A percentile compares a stretch with the other conserved stretches of the same genome.
Conservation (phyloP, 768 basidiomycete genomes). For the Termitomyces sp. region DNA sequence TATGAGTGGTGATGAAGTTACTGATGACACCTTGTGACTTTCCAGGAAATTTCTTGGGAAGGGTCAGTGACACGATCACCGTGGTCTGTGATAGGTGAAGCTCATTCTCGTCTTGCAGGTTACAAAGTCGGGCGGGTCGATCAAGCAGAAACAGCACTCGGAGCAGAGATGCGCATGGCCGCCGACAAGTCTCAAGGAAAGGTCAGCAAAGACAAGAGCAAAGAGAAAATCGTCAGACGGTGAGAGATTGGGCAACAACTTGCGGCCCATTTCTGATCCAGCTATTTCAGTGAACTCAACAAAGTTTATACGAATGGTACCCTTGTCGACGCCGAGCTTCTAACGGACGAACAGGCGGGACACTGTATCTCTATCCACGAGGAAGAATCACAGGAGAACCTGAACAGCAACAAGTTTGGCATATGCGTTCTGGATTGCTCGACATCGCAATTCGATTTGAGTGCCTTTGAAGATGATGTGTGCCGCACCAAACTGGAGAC, state of each 20-base stretch:
- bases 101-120: conserved; percentile 38
- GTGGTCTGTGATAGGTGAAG: not conserved
- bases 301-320: conserved; percentile 98
- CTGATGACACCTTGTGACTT: conserved; percentile 1
- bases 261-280: not conserved
- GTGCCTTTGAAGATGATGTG: conserved; percentile 87
- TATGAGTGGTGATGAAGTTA: not conserved
- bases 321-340: conserved; percentile 83
- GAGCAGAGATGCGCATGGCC: conserved; percentile 92
- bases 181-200: conserved; percentile 62
- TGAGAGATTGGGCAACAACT: conserved; percentile 23
- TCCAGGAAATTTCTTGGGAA: conserved; percentile 79
- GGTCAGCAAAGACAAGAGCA: conserved; percentile 57
- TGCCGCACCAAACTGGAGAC: conserved; percentile 94
- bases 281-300: conserved; percentile 71
- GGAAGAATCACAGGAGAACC: conserved; percentile 41
- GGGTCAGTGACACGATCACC: conserved; percentile 35
- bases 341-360: conserved; percentile 91
- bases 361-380: conserved; percentile 93
- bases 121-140: conserved; percentile 97
- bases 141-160: conserved; percentile 95
- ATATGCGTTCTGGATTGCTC: conserved; percentile 91
- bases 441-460: conserved; percentile 92
- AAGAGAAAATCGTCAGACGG: conserved; percentile 90
- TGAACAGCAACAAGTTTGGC: conserved; percentile 64